Conservation (phyloP, 345 rosid species). For the Lumnitzera littorea region DNA sequence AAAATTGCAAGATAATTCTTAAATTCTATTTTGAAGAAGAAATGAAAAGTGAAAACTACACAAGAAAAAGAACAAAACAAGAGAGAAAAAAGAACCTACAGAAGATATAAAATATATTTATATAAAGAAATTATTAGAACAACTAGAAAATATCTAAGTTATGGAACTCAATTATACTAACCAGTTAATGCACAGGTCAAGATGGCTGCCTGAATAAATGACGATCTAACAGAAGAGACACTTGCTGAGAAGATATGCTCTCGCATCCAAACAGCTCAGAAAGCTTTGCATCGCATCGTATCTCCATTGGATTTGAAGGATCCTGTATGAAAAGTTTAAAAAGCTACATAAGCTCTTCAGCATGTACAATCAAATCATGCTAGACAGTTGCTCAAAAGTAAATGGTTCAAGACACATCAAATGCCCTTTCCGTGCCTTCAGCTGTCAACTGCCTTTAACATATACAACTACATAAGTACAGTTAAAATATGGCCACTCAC, state of each 20-base stretch:
- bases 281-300: constrained; percentile 71
- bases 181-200: too few species aligned
- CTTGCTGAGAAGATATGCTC: constrained; percentile 78
- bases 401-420: not conserved
- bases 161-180: too few species aligned
- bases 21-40: too few species aligned
- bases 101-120: too few species aligned
- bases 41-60: too few species aligned
- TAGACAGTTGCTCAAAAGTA: not conserved
- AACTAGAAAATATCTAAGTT: too few species aligned
- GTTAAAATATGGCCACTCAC: constrained; percentile 20
- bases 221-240: constrained; percentile 56
- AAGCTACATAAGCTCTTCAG: constrained; percentile 5
- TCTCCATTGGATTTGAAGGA: constrained; percentile 69
- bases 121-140: too few species aligned
- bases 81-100: too few species aligned
- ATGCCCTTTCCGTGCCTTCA: not conserved
- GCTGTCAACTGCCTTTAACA: not conserved
- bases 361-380: not conserved
- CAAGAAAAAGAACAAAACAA: too few species aligned
- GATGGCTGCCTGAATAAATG: constrained; percentile 54
- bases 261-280: constrained; percentile 79
- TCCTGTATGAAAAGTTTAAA: constrained; percentile 34
- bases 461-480: not conserved
- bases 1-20: too few species aligned